Conservation (phyloP, 192 early-diverging fungal species). For the Dissophora ornata region DNA sequence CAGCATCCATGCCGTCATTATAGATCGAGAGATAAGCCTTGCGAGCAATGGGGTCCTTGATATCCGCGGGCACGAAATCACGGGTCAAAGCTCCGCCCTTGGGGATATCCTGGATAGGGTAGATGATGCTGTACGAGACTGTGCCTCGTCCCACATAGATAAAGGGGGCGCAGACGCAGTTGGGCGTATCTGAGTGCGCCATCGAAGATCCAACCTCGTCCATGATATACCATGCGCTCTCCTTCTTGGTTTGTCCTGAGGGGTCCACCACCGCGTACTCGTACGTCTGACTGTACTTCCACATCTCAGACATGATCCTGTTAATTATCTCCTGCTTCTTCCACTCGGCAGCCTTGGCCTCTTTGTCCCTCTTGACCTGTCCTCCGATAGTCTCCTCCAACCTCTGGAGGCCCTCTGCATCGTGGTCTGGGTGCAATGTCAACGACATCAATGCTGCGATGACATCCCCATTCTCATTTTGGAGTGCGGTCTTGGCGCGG, state of each 20-base stretch:
- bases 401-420: conserved; percentile 52
- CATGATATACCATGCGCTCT: conserved; percentile 64
- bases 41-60: conserved; percentile 58
- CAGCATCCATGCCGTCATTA: conserved; percentile 41
- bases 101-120: conserved; percentile 66
- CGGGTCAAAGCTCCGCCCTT: conserved; percentile 64
- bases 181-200: conserved; percentile 68
- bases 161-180: conserved; percentile 71
- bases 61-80: conserved; percentile 70
- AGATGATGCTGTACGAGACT: conserved; percentile 72
- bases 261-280: conserved; percentile 60
- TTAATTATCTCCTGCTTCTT: conserved; percentile 42
- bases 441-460: conserved; percentile 70
- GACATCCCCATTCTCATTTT: conserved; percentile 63
- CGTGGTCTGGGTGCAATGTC: conserved; percentile 55
- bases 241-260: conserved; percentile 57
- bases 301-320: conserved; percentile 57
- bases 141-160: conserved; percentile 67
- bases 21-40: conserved; percentile 67
- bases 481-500: conserved; percentile 67
- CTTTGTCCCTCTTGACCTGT: conserved; percentile 55
- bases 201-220: conserved; percentile 76
- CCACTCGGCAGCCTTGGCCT: conserved; percentile 46
- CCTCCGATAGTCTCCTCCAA: conserved; percentile 57
- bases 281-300: conserved; percentile 65